Conservation (phyloP, 768 basidiomycete species). For the Panaeolus papilionaceus region DNA sequence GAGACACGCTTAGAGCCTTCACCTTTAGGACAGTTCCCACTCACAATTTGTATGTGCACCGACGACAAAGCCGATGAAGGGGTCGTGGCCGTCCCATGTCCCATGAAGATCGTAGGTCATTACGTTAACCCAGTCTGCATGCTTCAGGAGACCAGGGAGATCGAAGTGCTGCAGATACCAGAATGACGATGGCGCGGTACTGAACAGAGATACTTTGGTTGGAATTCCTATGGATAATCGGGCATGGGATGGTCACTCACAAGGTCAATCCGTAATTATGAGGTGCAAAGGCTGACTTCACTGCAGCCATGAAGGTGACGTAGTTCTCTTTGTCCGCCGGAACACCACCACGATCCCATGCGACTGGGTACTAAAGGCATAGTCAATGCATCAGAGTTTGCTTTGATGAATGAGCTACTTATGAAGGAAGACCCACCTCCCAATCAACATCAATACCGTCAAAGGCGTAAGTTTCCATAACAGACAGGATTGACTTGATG, state of each 20-base stretch:
- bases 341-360: constrained; percentile 30
- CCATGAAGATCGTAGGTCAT: constrained; percentile 38
- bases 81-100: constrained; percentile 31
- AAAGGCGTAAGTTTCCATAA: constrained; percentile 33
- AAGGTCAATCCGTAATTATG: constrained; percentile 32
- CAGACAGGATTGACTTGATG: constrained; percentile 24
- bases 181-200: constrained; percentile 32
- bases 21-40: constrained; percentile 20
- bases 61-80: constrained; percentile 26
- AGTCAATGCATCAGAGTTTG: not conserved
- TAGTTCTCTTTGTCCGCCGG: constrained; percentile 32
- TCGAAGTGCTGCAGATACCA: constrained; percentile 41
- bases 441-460: constrained; percentile 35
- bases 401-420: not conserved
- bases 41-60: constrained; percentile 25
- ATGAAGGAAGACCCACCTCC: constrained; percentile 17
- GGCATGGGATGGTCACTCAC: constrained; percentile 6
- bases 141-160: constrained; percentile 27
- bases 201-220: not conserved
- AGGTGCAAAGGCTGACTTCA: constrained; percentile 29
- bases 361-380: constrained; percentile 28
- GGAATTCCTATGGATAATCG: not conserved
- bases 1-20: not conserved
- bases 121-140: constrained; percentile 30
- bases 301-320: constrained; percentile 28